A percentile compares a stretch with the other conserved stretches of the same genome.
Conservation (phyloP, 129 eudicot species). For the Erigeron canadensis region DNA sequence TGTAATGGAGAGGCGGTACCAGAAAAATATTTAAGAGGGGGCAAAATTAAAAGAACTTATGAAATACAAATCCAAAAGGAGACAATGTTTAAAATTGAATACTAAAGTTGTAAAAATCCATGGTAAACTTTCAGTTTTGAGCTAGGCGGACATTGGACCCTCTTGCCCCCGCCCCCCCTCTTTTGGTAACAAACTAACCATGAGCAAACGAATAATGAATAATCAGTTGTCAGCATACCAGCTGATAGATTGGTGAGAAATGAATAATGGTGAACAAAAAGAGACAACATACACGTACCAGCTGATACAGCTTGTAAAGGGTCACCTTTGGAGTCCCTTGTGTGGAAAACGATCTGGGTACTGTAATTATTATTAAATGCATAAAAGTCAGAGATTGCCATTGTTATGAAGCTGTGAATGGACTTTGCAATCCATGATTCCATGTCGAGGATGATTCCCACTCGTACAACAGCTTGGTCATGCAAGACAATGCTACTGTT, state of each 20-base stretch:
- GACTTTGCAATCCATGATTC: constrained; percentile 8
- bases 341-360: neutral
- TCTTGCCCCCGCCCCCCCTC: too few species aligned
- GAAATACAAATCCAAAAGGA: too few species aligned
- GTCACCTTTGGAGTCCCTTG: constrained; percentile 7
- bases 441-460: constrained; percentile 2
- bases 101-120: too few species aligned
- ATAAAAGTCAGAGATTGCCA: constrained; percentile 3
- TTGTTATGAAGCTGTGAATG: constrained; percentile 3
- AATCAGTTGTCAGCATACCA: neutral
- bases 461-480: neutral
- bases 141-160: too few species aligned
- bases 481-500: neutral
- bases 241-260: neutral
- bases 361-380: neutral
- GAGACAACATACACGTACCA: neutral
- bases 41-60: too few species aligned
- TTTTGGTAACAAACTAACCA: neutral
- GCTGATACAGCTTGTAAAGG: constrained; percentile 5
- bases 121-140: too few species aligned
- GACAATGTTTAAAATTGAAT: too few species aligned
- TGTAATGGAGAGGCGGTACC: too few species aligned
- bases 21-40: too few species aligned
- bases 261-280: neutral
- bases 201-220: neutral